Base-by-base conservation (phyloP, 148 eudicot species). In the Polygonum aviculare region DNA sequence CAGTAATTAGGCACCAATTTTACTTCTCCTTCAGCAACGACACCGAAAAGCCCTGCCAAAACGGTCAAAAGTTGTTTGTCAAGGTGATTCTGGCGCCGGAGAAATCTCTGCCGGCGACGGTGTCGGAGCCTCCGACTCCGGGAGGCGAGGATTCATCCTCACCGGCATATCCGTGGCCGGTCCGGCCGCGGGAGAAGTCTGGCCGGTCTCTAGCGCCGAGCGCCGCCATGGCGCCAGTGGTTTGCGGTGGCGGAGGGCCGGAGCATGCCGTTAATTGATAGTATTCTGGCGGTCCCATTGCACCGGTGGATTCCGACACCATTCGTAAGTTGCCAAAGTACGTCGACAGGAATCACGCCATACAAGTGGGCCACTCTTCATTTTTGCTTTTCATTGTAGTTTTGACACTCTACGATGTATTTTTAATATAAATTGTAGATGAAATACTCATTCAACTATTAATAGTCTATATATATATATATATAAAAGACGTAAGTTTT, bases 251-350 rank as follows among this genome's bases (percentile, higher is more conserved):
- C 21, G 77, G 82, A 83, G 2, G 84, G n/a, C n/a, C n/a, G n/a
- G 78, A 91, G 88, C 39, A 69, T 86, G 62, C 98, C 98, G 16
- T 93, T 91, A 16, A 94, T 94, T 39, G 89, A 87, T 54, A 94
- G 98, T 75, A 91, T 88, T 55, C 98, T 97, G 12, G 97, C 97
- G 5, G 94, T 94, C 52, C 93, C 97, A 7, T 78, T 94, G 81
- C 98, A 90, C 90, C 15, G 98, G 91, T 86, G 41, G 97, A 94
- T 76, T 94, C 98, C 41, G 91, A 93, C 44, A 87, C 94, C 1
- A 84, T 86, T 38, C 79, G 84, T 6, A 93, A 93, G 18, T 57
- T 85, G 69, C 84, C 97, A 22, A 81, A 85, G 15, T 79, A 91
- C 38, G 81, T 72, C 26, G 5, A 67, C 21, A 38, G 16, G 10